phyloP scores from a whole-genome alignment of 805 yeast genomes.

The Kodamaea hsintzibuensis region DNA sequence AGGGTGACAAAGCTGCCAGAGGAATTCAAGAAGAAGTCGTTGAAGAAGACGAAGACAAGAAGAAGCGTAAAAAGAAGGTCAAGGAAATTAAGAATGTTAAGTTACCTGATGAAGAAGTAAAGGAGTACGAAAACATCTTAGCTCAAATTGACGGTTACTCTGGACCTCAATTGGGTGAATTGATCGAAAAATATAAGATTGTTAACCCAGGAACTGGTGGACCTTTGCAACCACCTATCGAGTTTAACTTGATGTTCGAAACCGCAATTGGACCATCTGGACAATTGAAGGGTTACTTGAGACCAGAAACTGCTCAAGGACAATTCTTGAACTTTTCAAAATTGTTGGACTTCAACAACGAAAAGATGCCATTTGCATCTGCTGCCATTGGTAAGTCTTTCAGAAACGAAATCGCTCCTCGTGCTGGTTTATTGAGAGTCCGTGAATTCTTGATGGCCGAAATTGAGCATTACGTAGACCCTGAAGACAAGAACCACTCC shows the following conservation, averaged over 20 bases:
- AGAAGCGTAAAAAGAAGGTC: slow-evolving; percentile 75
- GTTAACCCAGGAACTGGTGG: slow-evolving; percentile 91
- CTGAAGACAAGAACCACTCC: slow-evolving; percentile 78
- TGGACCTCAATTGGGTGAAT: slow-evolving; percentile 88
- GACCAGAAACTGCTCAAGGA: slow-evolving; percentile 99
- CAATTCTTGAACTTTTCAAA: slow-evolving; percentile 95
- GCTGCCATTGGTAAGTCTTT: slow-evolving; percentile 98
- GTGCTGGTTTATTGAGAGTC: slow-evolving; percentile 95
- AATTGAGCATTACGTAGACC: slow-evolving; percentile 98
- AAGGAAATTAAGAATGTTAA: slow-evolving; percentile 94
- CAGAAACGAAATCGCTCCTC: slow-evolving; percentile 98
- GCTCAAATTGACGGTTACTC: slow-evolving; percentile 96
- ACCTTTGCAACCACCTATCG: slow-evolving; percentile 83
- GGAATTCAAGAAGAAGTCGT: slow-evolving; percentile 61
- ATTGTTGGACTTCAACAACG: slow-evolving; percentile 90
- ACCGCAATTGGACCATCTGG: slow-evolving; percentile 99
- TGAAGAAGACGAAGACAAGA: slow-evolving; percentile 64
- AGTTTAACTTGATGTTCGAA: slow-evolving; percentile 98
- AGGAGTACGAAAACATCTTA: slow-evolving; percentile 81
- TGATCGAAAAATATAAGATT: slow-evolving; percentile 80
- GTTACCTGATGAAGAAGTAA: slow-evolving; percentile 75
- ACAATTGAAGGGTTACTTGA: slow-evolving; percentile 86
- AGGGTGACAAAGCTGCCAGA: slow-evolving; percentile 97
- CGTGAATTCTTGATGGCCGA: slow-evolving; percentile 99
- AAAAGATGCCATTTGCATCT: slow-evolving; percentile 98